Base-by-base conservation (phyloP, 371 early-diverging fungal genomes). In the Chytridiales sp. region DNA sequence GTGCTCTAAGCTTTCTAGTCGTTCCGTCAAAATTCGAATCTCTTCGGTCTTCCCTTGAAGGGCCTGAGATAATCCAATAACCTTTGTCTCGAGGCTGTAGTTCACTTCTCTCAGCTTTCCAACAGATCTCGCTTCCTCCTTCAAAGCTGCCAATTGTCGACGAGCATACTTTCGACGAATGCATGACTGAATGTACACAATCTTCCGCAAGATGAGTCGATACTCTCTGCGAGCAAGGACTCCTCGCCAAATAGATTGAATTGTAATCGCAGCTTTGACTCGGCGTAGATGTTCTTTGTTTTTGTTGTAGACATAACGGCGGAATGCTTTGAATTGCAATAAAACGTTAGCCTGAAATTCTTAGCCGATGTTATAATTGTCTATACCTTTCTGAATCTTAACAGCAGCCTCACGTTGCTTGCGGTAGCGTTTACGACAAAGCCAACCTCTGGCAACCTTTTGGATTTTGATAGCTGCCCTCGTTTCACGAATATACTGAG, bases 11-110 rank as follows among this genome's bases (percentile, higher is more conserved):
- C 74, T 63, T 13, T 73, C 58, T 42, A 87, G 74, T 49, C 82
- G 81, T 34, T 75, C 62, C 53, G 70, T 68, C 29, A 89, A 66
- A 22, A 72, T 68, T 36, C 81, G 80, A 75, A 83, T 85, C 66
- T 91, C 92, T 54, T 86, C 83, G 47, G 83, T 81, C 57, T 87
- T 82, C 57, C 77, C 75, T 5, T 83, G 85, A 55, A 95, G 69
- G 40, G 74, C 77, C 74, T 91, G 92, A n/a, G 95, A 93, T 58
- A 97, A 79, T 73, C 90, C 93, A 51, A 97, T 86, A 49, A 98
- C 89, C 81, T 95, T 97, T 78, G 85, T 90, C 71, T 98, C 97
- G 6, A 98, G 80, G 72, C 88, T 86, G 74, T 89, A 89, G 4
- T 94, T 91, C 15, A 88, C 83, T 68, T 95, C 93, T 72, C 93